Evolutionary conservation across 164 flowering plant genomes (phyloP), one percentile per base, ranked within the genome.

Genomic region (Vitis labrusca): DNA sequence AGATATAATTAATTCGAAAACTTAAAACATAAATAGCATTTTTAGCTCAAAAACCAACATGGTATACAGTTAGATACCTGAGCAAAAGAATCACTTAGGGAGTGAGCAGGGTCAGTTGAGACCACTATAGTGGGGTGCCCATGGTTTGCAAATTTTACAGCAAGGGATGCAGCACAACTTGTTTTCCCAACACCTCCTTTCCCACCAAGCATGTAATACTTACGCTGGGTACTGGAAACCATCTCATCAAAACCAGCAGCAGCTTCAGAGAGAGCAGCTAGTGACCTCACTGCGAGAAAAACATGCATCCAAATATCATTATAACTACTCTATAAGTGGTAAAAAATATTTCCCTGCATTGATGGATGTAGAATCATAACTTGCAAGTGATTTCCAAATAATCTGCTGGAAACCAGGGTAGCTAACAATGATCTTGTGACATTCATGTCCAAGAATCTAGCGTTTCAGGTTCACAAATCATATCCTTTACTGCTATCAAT

Each of bases 151-250:
- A 94, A 92, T 76, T 88, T 94, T 0, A 94, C 93, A 66, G 97
- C 98, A 67, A 94, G 91, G 19, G 98, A 89, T 59, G 98, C 98
- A 70, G 98, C 97, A 77, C 97, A 94, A 71, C 98, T 94, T 10
- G 98, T 94, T 71, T 94, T 94, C 29, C 98, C 99, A 50, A 93
- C 99, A 59, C 99, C 99, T 65, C 98, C 98, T 73, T 94, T 94
- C 56, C 98, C 98, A 53, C 98, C 98, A 19, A 94, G 74, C 94
- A 94, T 78, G 83, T 88, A 92, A 78, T 88, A 94, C 76, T 88
- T 94, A 52, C 98, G 64, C 64, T 86, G 77, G 3, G 88, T 84
- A 15, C 88, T 89, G 37, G 87, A 72, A 70, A 82, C 81, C 97
- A 92, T 92, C 56, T 85, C 89, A 75, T 91, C 92, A 78, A 92